Base-by-base conservation (phyloP, 2,329 filamentous ascomycete species). In the Penicillium sp. region DNA sequence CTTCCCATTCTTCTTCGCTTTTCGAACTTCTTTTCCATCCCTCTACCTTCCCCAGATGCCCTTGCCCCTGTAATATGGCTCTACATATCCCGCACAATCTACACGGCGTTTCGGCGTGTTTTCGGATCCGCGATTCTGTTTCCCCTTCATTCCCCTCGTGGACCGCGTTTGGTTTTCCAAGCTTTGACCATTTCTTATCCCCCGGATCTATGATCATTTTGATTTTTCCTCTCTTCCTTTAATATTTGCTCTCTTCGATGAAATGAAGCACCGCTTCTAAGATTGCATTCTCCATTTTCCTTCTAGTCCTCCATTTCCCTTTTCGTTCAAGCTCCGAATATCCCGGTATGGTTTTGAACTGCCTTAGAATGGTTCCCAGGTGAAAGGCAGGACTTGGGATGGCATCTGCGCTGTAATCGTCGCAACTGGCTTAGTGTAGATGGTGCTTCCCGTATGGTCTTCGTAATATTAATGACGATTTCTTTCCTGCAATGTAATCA, bases 31-130 rank as follows among this genome's bases (percentile, higher is more conserved):
- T 51, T 40, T 44, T 44, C 37, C 44, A 47, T 56, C 54, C 49
- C 3, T 24, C n/a, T 38, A 7, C 4, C 19, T 55, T 28, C 33
- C 17, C 13, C 22, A 12, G 3, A 53, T 10, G 5, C 53, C 38
- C 8, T 19, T 24, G 44, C 28, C 24, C 10, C 42, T 66, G 64
- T 66, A 62, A 56, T 60, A 62, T 64, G 61, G 59, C 53, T 49
- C 12, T 38, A 60, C 59, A 57, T 53, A 53, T 59, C 37, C 45
- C 35, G 28, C 61, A 65, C 49, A 56, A 42, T 54, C n/a, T 53
- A 49, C 33, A 53, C 15, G 64, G 64, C 56, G 63, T 66, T 60
- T 63, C 49, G 58, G 58, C 60, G 62, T 60, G 50, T 59, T 33
- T 54, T 53, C 13, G 40, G 37, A 4, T 19, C 7, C 28, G 24